A percentile compares a stretch with the other conserved stretches of the same genome.
phyloP scores from a whole-genome alignment of 257 asterid genomes.

The Przewalskia tangutica region DNA sequence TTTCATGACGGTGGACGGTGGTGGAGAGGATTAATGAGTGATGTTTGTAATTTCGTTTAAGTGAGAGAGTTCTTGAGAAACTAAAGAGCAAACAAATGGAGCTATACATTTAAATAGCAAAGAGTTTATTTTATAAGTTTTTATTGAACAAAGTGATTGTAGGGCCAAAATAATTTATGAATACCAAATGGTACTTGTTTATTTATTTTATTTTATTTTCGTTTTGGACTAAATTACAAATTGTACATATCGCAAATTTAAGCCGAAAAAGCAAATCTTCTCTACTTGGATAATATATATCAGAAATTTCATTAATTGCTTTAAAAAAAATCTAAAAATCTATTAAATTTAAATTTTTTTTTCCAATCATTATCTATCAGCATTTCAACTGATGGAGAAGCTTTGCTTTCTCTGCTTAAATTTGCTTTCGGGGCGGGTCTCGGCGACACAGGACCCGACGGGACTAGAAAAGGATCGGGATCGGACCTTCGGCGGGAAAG shows the following conservation, averaged over 20 bases:
- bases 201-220: neutral
- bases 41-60: slow-evolving; percentile 13
- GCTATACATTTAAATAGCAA: slow-evolving; percentile 18
- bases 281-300: too few species aligned
- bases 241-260: neutral
- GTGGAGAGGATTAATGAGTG: slow-evolving; percentile 16
- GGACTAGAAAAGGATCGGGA: too few species aligned
- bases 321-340: too few species aligned
- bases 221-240: slow-evolving; percentile 1
- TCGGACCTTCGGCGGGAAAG: too few species aligned
- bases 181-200: neutral
- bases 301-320: too few species aligned
- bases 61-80: slow-evolving; percentile 24
- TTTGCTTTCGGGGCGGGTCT: too few species aligned
- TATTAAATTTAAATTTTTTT: too few species aligned
- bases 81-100: slow-evolving; percentile 18
- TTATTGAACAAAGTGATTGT: slow-evolving; percentile 22
- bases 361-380: too few species aligned
- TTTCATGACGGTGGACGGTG: neutral
- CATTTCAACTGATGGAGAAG: too few species aligned
- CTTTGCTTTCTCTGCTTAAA: too few species aligned
- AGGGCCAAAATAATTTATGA: slow-evolving; percentile 23
- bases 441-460: too few species aligned
- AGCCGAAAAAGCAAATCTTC: too few species aligned
- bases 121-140: neutral